Conservation (phyloP, 108 stramenopile genomes). For the Skeletonema menzelii region DNA sequence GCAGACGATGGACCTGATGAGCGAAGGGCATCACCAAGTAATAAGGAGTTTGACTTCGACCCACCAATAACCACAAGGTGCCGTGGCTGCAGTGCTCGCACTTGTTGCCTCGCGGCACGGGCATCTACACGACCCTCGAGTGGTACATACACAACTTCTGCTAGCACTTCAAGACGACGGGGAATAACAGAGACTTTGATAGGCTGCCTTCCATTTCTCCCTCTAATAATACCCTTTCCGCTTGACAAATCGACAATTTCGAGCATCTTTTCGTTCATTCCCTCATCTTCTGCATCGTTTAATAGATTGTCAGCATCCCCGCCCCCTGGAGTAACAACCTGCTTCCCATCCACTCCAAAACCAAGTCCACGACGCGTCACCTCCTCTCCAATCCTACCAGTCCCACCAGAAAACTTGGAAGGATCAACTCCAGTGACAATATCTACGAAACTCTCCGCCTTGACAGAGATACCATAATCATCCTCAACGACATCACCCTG, state of each 20-base stretch:
- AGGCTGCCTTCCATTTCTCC: constrained; percentile 81
- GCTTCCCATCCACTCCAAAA: constrained; percentile 56
- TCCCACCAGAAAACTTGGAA: constrained; percentile 70
- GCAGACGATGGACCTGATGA: constrained; percentile 24
- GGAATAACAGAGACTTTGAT: constrained; percentile 70
- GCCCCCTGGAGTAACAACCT: constrained; percentile 18
- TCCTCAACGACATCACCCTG: constrained; percentile 74
- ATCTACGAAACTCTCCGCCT: constrained; percentile 81
- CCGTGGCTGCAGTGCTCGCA: constrained; percentile 85
- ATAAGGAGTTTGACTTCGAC: constrained; percentile 52
- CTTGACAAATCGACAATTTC: constrained; percentile 84
- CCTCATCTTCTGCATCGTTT: constrained; percentile 30
- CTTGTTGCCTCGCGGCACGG: constrained; percentile 80
- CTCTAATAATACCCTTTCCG: constrained; percentile 86
- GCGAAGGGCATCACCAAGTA: constrained; percentile 69
- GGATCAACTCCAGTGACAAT: constrained; percentile 90
- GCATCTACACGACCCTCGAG: constrained; percentile 85
- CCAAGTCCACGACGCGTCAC: constrained; percentile 76
- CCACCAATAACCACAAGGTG: constrained; percentile 85
- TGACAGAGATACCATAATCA: constrained; percentile 91
- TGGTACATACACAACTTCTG: constrained; percentile 84
- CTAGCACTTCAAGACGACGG: constrained; percentile 73
- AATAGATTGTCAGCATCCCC: constrained; percentile 17
- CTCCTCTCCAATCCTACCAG: constrained; percentile 81
- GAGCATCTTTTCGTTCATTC: constrained; percentile 66